Percentiles rank a stretch among this genome's conserved stretches.
Conservation (phyloP, 441 rosid species). For the Iberis amara region DNA sequence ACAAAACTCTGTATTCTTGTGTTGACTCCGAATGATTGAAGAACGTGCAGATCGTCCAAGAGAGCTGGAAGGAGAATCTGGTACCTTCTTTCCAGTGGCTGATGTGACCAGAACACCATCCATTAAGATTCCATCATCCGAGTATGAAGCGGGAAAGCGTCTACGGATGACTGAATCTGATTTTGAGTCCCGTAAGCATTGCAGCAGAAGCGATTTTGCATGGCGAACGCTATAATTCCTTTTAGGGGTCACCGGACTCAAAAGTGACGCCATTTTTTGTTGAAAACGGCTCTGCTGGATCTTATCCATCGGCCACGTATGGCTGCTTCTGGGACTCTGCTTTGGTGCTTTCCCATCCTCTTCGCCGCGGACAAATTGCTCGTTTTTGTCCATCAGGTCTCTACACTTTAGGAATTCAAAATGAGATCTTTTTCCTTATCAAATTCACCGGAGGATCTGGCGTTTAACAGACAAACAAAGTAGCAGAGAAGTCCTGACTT, state of each 20-base stretch:
- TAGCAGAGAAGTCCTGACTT: no score
- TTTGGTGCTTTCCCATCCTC: constrained; percentile 4
- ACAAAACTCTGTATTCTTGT: constrained; percentile 36
- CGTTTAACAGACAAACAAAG: not conserved
- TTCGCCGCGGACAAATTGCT: constrained; percentile 16
- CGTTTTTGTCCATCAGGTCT: constrained; percentile 20
- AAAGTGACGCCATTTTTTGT: constrained; percentile 24
- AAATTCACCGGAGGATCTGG: constrained; percentile 4
- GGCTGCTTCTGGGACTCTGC: constrained; percentile 23
- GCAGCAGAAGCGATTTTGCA: constrained; percentile 21
- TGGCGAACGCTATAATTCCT: constrained; percentile 9
- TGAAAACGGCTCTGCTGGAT: constrained; percentile 17
- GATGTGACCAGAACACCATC: constrained; percentile 53
- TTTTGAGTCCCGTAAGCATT: constrained; percentile 22
- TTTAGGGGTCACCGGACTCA: constrained; percentile 24
- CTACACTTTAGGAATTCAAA: not conserved
- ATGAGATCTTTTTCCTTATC: not conserved
- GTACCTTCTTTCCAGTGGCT: constrained; percentile 15
- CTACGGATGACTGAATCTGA: constrained; percentile 27
- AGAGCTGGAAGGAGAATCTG: constrained; percentile 24
- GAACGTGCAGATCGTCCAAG: constrained; percentile 27
- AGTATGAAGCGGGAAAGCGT: constrained; percentile 14
- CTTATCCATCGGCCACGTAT: constrained; percentile 31
- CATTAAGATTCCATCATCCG: constrained; percentile 50
- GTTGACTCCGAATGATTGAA: constrained; percentile 24